phyloP scores from a whole-genome alignment of 2,329 filamentous ascomycete species.

The Polychaeton citri region DNA sequence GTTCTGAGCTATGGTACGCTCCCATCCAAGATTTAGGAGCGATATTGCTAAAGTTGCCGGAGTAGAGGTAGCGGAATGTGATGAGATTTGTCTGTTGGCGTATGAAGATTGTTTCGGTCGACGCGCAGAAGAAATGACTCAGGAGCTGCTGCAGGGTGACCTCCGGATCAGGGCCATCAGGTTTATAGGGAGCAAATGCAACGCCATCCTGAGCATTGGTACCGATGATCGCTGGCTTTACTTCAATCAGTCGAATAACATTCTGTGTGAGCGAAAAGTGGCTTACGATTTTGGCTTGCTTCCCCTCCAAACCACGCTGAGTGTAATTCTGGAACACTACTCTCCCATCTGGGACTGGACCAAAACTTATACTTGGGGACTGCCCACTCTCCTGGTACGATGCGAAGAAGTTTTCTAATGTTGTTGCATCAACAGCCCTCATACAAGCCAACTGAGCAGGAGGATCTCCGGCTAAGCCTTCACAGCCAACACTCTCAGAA shows the following conservation, averaged over 20 bases:
- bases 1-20: constrained; percentile 28
- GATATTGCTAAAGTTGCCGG: constrained; percentile 30
- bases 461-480: constrained; percentile 6
- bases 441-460: constrained; percentile 25
- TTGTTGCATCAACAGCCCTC: constrained; percentile 15
- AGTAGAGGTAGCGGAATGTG: constrained; percentile 29
- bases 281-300: constrained; percentile 2
- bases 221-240: constrained; percentile 23
- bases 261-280: background rate
- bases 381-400: constrained; percentile 15
- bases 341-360: constrained; percentile 6
- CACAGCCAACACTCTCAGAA: constrained; percentile 23
- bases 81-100: constrained; percentile 15
- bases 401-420: constrained; percentile 22
- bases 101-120: constrained; percentile 16
- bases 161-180: constrained; percentile 14
- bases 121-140: constrained; percentile 16
- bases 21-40: constrained; percentile 27
- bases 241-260: background rate
- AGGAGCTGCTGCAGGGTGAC: constrained; percentile 6
- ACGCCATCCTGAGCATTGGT: constrained; percentile 24
- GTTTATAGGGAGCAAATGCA: constrained; percentile 21
- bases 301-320: constrained; percentile 15
- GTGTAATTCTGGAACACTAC: constrained; percentile 23
- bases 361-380: constrained; percentile 11